Percentiles rank a stretch among this genome's conserved stretches.
Conservation (phyloP, 1,284 basidiomycete species). For the Meripilus lineatus region DNA sequence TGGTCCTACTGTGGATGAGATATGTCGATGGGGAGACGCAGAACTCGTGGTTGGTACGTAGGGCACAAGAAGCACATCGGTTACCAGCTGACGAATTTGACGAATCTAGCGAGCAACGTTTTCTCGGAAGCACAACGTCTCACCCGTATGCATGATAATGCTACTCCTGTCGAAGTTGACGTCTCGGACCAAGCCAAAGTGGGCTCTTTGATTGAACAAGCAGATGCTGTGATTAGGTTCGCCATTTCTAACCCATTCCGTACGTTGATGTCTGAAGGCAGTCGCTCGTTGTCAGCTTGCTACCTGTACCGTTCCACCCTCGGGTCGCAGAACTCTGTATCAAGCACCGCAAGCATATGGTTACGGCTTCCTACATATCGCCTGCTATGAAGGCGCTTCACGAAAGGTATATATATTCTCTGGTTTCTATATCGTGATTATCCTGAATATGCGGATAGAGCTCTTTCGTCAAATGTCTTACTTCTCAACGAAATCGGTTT, state of each 20-base stretch:
- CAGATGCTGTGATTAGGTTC: constrained; percentile 69
- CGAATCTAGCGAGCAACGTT: constrained; percentile 65
- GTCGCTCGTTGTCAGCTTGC: constrained; percentile 57
- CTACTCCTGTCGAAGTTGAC: constrained; percentile 58
- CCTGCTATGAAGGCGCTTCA: constrained; percentile 74
- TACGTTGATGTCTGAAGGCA: too few relatives aligned
- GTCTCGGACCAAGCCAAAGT: constrained; percentile 52
- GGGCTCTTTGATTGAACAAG: constrained; percentile 45
- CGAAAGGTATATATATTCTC: constrained; percentile 41
- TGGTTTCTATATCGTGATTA: background rate
- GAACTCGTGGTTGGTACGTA: constrained; percentile 73
- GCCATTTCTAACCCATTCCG: constrained; percentile 15
- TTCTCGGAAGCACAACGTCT: constrained; percentile 56
- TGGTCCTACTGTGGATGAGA: constrained; percentile 75
- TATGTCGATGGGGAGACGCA: constrained; percentile 55
- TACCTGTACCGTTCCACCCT: constrained; percentile 79
- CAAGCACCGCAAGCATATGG: constrained; percentile 68
- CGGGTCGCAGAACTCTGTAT: constrained; percentile 78
- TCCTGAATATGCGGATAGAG: too few relatives aligned
- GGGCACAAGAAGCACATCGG: constrained; percentile 1
- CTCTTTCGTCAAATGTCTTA: constrained; percentile 62
- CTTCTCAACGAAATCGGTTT: constrained; percentile 92
- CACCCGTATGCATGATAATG: constrained; percentile 48
- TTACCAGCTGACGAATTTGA: constrained; percentile 3
- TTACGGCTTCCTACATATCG: constrained; percentile 92